phyloP scores from a whole-genome alignment of 1,284 basidiomycete species.

The Pseudozyma sp. region DNA sequence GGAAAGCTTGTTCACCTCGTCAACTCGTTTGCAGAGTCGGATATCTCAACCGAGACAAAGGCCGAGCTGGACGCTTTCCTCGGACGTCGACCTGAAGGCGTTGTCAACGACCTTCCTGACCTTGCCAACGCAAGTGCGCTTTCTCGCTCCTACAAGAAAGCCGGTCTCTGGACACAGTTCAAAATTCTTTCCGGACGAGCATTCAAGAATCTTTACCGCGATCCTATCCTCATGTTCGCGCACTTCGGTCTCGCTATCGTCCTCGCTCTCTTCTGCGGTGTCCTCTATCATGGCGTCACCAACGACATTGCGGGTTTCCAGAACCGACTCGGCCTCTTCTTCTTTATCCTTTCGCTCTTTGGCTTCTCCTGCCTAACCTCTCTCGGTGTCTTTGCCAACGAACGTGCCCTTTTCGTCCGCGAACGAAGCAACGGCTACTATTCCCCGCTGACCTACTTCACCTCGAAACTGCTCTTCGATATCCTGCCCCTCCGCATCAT shows the following conservation, averaged over 20 bases:
- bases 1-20: conserved; percentile 79
- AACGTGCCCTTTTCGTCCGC: conserved; percentile 93
- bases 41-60: conserved; percentile 76
- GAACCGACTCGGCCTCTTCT: conserved; percentile 86
- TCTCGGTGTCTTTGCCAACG: conserved; percentile 89
- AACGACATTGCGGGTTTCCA: conserved; percentile 69
- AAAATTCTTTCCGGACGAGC: conserved; percentile 90
- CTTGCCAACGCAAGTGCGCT: conserved; percentile 70
- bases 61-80: conserved; percentile 74
- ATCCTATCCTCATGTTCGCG: conserved; percentile 88
- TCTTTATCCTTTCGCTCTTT: conserved; percentile 93
- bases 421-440: conserved; percentile 98
- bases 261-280: conserved; percentile 85
- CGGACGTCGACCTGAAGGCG: conserved; percentile 46
- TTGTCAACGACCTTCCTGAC: conserved; percentile 32
- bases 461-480: conserved; percentile 94
- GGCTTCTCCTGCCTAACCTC: conserved; percentile 96
- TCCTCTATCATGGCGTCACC: conserved; percentile 83
- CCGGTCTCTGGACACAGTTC: conserved; percentile 89
- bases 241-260: conserved; percentile 88
- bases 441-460: conserved; percentile 92
- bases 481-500: conserved; percentile 92
- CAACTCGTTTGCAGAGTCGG: conserved; percentile 78
- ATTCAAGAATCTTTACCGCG: conserved; percentile 93
- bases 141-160: conserved; percentile 82